Evolutionary conservation across 352 stramenopile species (phyloP), one percentile per base, ranked within the genome.

Genomic region (Phytopythium litorale): DNA sequence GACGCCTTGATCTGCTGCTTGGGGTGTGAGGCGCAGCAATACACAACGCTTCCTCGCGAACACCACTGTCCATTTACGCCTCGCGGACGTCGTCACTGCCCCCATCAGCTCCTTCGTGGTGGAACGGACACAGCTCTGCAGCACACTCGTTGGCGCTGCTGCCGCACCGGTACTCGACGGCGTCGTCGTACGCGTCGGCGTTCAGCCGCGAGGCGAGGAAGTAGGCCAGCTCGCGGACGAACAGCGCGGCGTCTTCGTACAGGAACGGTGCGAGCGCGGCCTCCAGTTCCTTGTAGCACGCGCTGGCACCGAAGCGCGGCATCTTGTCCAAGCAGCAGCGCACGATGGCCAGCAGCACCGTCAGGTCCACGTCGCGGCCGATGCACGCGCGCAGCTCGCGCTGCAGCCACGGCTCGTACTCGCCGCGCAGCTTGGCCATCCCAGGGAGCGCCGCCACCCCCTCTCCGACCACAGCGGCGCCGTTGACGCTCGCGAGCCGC

Each of bases 191-290:
- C 23, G 83, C 79, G 13, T 88, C 68, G 25, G 76, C 59, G 43
- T 92, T 92, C 30, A 94, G 64, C 15, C 78, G 70, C 19, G 79
- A 91, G 18, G 55, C 72, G 38, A 94, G 66, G 65, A 91, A 94
- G 56, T 57, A 81, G 12, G 82, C 73, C 30, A 91, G 48, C 58
- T 94, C 85, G 28, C 66, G 65, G 6, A 88, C 81, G 60, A 94
- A 94, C 11, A 72, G 56, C 12, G 53, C 43, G 0, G 80, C 65
- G 49, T 91, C 84, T 30, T 89, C 83, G 21, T 79, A 79, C 37
- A 94, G 56, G 64, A 92, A 94, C 11, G 78, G 76, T 59, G 69
- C 61, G 19, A 94, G 64, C 7, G 79, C 79, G 40, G 64, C 58
- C 25, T 83, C 45, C 12, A 93, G 65, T 30, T 83, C 74, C 1